These are phyloP conservation scores for Sedum album DNA, from an alignment of 164 flowering plant species.

Conservation along the genomic window DNA sequence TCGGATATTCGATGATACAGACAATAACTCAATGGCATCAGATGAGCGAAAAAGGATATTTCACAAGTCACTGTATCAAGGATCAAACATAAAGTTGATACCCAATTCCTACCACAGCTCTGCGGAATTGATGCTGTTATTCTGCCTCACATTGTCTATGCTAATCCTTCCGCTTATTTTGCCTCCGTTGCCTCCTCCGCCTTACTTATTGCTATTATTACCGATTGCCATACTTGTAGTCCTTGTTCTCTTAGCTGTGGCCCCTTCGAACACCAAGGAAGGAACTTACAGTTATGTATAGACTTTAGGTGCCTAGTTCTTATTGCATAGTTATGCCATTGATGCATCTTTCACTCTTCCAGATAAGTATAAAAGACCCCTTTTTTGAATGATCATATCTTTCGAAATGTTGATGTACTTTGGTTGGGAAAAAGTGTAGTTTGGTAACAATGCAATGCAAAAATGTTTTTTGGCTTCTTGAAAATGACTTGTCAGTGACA, in stretches of 20 bases:
- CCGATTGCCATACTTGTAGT: slow-evolving; percentile 59
- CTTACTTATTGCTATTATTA: slow-evolving; percentile 69
- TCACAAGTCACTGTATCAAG: not conserved
- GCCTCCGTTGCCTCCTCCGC: slow-evolving; percentile 94
- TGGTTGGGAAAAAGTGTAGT: too few species aligned
- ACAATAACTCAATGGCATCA: not conserved
- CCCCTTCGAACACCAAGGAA: slow-evolving; percentile 51
- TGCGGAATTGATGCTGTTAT: slow-evolving; percentile 48
- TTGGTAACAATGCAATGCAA: too few species aligned
- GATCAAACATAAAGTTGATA: not conserved
- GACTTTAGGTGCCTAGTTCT: slow-evolving; percentile 16
- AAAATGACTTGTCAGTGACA: too few species aligned
- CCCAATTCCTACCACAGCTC: not conserved
- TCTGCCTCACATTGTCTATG: slow-evolving; percentile 56
- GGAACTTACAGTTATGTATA: slow-evolving; percentile 38
- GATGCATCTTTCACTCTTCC: too few species aligned
- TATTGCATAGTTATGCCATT: too few species aligned
- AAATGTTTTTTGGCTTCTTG: too few species aligned
- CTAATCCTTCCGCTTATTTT: slow-evolving; percentile 67
- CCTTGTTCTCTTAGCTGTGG: slow-evolving; percentile 65
- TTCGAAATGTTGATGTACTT: too few species aligned
- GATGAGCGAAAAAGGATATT: not conserved
- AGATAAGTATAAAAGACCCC: too few species aligned
- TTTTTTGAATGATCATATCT: too few species aligned
- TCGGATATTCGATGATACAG: not conserved